Evolutionary conservation across 768 basidiomycete genomes (phyloP), one percentile per base, ranked within the genome.

Genomic region (Steccherinum ochraceum): DNA sequence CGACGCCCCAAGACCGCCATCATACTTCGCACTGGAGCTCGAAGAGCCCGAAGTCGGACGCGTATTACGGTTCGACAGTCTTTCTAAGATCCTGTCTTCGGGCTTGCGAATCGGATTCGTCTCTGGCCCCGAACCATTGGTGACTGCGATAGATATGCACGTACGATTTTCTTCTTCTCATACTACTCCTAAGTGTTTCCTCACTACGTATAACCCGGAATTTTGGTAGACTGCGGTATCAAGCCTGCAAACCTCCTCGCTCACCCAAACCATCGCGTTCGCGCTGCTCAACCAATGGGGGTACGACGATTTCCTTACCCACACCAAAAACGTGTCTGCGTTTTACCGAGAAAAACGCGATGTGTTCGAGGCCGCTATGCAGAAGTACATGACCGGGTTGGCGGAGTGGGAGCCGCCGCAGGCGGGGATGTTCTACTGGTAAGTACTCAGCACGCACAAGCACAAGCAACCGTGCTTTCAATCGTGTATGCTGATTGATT

Each of bases 401-500:
- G 92, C 83, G 19, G 79, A 85, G 64, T 88, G 86, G 85, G 70
- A 64, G 49, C 67, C 74, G 0, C 90, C 89, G 2, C 81, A 84
- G 55, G 81, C 87, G 18, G 88, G 90, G 54, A 88, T 95, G 89
- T 95, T 95, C 75, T 84, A 91, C 65, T 94, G 90, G 88, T 83
- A 48, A n/a, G 80, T 71, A n/a, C n/a, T n/a, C n/a, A n/a, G 55
- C n/a, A n/a, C n/a, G n/a, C n/a, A n/a, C n/a, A n/a, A n/a, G n/a
- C n/a, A n/a, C n/a, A n/a, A n/a, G n/a, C n/a, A n/a, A n/a, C n/a
- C n/a, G n/a, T 49, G 45, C 52, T 27, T 18, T 13, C 25, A n/a
- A 41, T 39, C 12, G 25, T 24, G 49, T 24, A 57, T 51, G 42
- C 18, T 24, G n/a, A n/a, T n/a, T n/a, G n/a, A n/a, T n/a, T 39